Percentiles rank a stretch among this genome's conserved stretches.
These are phyloP conservation scores for Candida cerambycidarum DNA, from an alignment of 805 yeast species.

Conservation along the genomic window DNA sequence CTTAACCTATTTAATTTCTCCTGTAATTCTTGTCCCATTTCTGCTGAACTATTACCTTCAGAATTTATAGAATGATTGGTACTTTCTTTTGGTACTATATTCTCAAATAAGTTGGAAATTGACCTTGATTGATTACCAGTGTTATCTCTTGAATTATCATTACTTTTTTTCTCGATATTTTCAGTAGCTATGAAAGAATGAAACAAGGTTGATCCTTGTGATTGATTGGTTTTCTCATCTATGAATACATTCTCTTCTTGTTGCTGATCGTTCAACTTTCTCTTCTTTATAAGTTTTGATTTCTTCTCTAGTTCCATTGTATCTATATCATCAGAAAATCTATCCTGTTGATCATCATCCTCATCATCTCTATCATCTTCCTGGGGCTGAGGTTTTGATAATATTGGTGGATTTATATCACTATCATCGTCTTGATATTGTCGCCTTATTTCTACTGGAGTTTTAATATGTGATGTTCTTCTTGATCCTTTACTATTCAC, in stretches of 20 bases:
- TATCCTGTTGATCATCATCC: slow-evolving; percentile 16
- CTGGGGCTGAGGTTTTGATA: not conserved
- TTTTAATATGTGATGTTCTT: slow-evolving; percentile 19
- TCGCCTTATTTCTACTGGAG: slow-evolving; percentile 25
- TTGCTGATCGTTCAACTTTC: slow-evolving; percentile 12
- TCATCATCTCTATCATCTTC: slow-evolving; percentile 16
- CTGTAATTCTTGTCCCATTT: slow-evolving; percentile 16
- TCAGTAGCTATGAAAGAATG: slow-evolving; percentile 24
- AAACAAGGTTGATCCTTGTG: slow-evolving; percentile 31
- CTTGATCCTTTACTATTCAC: slow-evolving; percentile 14
- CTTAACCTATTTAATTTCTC: slow-evolving; percentile 12
- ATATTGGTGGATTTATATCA: slow-evolving; percentile 29
- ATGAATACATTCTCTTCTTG: slow-evolving; percentile 32
- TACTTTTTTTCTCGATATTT: slow-evolving; percentile 5
- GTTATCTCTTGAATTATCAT: slow-evolving; percentile 15
- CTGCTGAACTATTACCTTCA: slow-evolving; percentile 11
- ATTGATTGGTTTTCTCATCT: slow-evolving; percentile 21
- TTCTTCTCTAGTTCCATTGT: slow-evolving; percentile 19
- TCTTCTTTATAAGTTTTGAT: slow-evolving; percentile 11
- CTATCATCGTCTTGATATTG: slow-evolving; percentile 28
- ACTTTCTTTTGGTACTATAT: slow-evolving; percentile 6
- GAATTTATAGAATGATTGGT: not conserved
- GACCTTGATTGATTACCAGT: slow-evolving; percentile 26
- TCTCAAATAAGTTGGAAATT: slow-evolving; percentile 34
- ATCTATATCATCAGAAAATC: slow-evolving; percentile 21